Evolutionary conservation across 176 grass and related monocot genomes (phyloP).

Genomic region (Aegilops speltoides): DNA sequence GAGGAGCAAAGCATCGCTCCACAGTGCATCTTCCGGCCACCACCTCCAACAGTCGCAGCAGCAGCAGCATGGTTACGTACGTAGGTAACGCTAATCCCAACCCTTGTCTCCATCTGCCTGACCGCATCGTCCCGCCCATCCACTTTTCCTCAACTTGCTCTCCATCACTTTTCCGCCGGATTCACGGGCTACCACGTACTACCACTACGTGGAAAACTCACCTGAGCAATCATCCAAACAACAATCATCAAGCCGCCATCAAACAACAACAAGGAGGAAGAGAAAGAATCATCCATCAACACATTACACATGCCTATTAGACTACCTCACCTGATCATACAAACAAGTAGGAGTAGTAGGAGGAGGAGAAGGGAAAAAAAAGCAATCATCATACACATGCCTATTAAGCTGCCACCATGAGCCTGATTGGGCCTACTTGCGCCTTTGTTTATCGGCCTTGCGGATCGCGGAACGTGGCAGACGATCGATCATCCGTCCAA

Average conservation of each 20-base stretch:
- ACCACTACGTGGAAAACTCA: no score
- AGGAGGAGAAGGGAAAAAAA: no score
- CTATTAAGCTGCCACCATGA: no score
- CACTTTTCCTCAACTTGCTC: not conserved
- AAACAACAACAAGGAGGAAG: no score
- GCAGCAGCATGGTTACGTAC: no score
- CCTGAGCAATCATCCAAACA: no score
- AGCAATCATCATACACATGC: no score
- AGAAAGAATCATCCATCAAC: no score
- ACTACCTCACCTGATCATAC: no score
- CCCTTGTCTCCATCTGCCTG: not conserved
- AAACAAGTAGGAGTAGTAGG: no score
- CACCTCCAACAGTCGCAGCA: not conserved
- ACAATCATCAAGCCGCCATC: no score
- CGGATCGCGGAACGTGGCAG: not conserved
- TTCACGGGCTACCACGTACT: not conserved
- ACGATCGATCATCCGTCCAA: not conserved
- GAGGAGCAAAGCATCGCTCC: not conserved
- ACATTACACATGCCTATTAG: no score
- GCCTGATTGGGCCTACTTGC: not conserved
- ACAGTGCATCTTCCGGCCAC: not conserved
- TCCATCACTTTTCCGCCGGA: not conserved
- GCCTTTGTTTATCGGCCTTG: not conserved
- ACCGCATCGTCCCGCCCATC: not conserved
- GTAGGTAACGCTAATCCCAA: not conserved